Evolutionary conservation across 2,329 filamentous ascomycete genomes (phyloP).

Genomic region (Alternaria alternata): DNA sequence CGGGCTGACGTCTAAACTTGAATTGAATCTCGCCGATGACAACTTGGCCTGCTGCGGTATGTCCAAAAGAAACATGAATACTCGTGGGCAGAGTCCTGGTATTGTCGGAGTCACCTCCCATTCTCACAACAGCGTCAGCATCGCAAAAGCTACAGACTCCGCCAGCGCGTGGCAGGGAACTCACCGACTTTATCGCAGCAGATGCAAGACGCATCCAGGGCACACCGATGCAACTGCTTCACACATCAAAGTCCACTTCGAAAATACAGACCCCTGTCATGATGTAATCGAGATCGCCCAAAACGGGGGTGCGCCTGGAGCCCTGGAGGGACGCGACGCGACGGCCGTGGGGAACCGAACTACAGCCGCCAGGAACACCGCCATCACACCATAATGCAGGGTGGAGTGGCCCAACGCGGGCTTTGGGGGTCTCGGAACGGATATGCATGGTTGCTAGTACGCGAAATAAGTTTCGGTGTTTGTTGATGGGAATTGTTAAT

Average conservation of each 20-base stretch:
- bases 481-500: constrained; percentile 12
- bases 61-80: neutral
- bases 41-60: neutral
- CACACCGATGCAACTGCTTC: neutral
- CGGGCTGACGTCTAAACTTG: neutral
- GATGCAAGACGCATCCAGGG: neutral
- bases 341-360: constrained; percentile 28
- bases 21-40: neutral
- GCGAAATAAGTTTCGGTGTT: constrained; percentile 5
- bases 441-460: neutral
- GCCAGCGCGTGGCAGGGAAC: neutral
- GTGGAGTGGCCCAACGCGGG: constrained; percentile 6
- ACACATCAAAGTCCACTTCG: neutral
- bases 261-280: constrained; percentile 6
- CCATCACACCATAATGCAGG: constrained; percentile 6
- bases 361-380: constrained; percentile 13
- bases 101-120: neutral
- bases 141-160: neutral
- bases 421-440: constrained; percentile 12
- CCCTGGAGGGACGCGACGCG: neutral
- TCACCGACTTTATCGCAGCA: neutral
- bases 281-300: constrained; percentile 16
- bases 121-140: neutral
- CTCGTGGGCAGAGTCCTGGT: neutral
- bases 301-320: neutral